These are phyloP conservation scores for Oryza longistaminata DNA, from an alignment of 176 grass and related monocot species.

Conservation along the genomic window DNA sequence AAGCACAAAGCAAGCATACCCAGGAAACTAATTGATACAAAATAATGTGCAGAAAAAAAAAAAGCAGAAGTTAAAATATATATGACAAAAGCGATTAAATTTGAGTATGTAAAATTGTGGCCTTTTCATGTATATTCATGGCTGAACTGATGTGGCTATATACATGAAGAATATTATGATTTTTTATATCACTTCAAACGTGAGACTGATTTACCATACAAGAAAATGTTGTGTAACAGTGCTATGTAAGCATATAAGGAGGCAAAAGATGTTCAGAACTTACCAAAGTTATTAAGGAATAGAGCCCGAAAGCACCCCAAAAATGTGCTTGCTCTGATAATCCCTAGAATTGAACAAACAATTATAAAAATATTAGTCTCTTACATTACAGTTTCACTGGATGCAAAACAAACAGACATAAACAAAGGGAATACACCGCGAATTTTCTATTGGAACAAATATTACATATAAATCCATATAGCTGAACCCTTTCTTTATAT, in stretches of 20 bases:
- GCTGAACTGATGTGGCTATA: not conserved
- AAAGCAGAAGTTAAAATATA: not conserved
- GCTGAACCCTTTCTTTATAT: not conserved
- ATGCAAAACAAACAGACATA: not conserved
- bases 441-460: not conserved
- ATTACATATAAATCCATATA: not conserved
- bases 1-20: not conserved
- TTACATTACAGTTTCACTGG: not conserved
- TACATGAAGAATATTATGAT: not conserved
- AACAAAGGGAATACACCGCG: not conserved
- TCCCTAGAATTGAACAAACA: conserved; percentile 47
- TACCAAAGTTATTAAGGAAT: conserved; percentile 82
- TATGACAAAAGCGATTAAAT: conserved; percentile 1
- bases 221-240: conserved; percentile 22
- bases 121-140: not conserved
- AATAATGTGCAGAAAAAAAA: conserved; percentile 10
- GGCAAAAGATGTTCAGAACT: conserved; percentile 39
- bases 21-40: not conserved
- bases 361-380: conserved; percentile 19
- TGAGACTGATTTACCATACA: conserved; percentile 16
- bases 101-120: not conserved
- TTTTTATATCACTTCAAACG: conserved; percentile 9
- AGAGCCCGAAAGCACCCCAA: conserved; percentile 94
- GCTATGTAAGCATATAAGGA: conserved; percentile 11
- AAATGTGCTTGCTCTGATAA: conserved; percentile 73